phyloP scores from a whole-genome alignment of 345 rosid species.

The Pelargonium nanum region DNA sequence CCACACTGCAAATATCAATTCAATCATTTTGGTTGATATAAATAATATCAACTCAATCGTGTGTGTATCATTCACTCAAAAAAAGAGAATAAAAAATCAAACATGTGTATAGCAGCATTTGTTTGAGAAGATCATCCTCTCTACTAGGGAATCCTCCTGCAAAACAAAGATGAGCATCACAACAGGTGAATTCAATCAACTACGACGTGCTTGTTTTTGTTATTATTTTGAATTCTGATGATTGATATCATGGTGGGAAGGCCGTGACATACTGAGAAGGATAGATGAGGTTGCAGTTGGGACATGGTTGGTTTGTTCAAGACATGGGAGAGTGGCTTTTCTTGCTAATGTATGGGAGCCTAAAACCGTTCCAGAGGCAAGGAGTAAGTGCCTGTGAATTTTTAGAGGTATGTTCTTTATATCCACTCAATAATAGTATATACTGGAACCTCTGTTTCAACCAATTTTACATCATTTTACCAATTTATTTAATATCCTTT shows the following conservation, averaged over 20 bases:
- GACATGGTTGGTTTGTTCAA: conserved; percentile 66
- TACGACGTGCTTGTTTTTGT: background rate
- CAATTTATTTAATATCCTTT: no score
- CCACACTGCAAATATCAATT: no score
- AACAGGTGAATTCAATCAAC: conserved; percentile 29
- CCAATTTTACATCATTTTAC: no score
- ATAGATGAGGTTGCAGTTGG: conserved; percentile 54
- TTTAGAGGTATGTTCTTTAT: conserved; percentile 30
- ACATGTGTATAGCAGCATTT: conserved; percentile 57
- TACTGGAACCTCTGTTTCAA: no score
- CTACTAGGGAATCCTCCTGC: conserved; percentile 47
- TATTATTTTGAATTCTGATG: background rate
- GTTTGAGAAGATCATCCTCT: conserved; percentile 54
- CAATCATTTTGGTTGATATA: background rate
- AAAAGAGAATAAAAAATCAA: background rate
- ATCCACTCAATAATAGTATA: no score
- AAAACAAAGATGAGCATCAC: conserved; percentile 66
- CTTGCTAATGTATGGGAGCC: conserved; percentile 63
- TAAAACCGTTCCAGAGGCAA: conserved; percentile 35
- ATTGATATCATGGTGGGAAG: conserved; percentile 41
- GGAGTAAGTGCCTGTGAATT: conserved; percentile 52
- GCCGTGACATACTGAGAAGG: conserved; percentile 41
- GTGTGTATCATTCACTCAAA: background rate
- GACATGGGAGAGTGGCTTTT: conserved; percentile 46
- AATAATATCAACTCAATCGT: background rate